Percentiles rank a stretch among this genome's conserved stretches.
Evolutionary conservation across 768 basidiomycete species (phyloP).

Genomic region (Sporobolomyces roseus): DNA sequence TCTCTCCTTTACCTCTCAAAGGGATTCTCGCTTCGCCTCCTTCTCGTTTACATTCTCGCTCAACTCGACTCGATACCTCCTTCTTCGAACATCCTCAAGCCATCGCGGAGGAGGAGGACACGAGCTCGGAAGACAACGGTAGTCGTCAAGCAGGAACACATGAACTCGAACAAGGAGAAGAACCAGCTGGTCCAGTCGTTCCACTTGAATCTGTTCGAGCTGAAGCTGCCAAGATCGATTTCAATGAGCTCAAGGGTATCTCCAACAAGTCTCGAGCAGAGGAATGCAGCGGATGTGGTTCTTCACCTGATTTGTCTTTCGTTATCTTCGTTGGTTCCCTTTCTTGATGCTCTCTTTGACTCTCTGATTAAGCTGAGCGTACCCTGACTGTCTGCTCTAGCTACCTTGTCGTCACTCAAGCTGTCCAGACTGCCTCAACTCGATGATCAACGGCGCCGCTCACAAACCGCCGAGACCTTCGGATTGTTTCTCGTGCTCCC

Average conservation of each 20-base stretch:
- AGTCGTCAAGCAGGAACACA: too few relatives aligned
- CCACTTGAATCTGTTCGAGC: not conserved
- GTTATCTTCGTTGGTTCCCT: constrained; percentile 25
- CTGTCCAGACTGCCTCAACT: constrained; percentile 39
- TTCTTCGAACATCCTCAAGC: not conserved
- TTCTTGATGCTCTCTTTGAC: not conserved
- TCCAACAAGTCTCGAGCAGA: not conserved
- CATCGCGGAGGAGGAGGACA: not conserved
- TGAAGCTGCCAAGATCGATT: not conserved
- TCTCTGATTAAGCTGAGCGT: not conserved
- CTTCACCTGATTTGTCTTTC: constrained; percentile 9
- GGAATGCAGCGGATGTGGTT: constrained; percentile 22
- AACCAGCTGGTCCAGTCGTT: not conserved
- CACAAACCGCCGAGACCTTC: constrained; percentile 38
- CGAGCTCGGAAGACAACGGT: not conserved
- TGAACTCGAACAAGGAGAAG: not conserved
- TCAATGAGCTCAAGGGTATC: not conserved
- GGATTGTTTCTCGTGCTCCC: constrained; percentile 29
- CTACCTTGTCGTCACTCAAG: constrained; percentile 17
- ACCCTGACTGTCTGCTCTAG: not conserved
- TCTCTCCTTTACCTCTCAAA: not conserved
- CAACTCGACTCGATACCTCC: not conserved
- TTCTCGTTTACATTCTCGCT: not conserved
- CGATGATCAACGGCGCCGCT: constrained; percentile 36
- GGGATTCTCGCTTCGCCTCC: not conserved